phyloP scores from a whole-genome alignment of 805 yeast genomes.

The Yamadazyma phyllophila region DNA sequence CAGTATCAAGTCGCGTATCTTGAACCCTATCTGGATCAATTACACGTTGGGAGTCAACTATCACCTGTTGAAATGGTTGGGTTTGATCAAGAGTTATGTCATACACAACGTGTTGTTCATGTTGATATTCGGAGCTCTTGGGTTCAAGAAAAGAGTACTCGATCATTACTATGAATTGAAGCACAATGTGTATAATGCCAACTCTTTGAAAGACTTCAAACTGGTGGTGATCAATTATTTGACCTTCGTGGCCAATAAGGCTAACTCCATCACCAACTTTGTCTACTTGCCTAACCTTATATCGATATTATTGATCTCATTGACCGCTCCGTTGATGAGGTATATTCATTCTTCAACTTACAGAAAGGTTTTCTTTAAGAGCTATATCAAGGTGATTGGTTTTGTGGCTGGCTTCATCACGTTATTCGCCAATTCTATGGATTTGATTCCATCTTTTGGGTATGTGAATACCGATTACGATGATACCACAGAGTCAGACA shows the following conservation, averaged over 20 bases:
- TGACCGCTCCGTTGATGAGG: slow-evolving; percentile 31
- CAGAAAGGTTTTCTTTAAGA: slow-evolving; percentile 28
- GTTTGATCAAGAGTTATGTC: slow-evolving; percentile 25
- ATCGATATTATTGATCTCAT: slow-evolving; percentile 31
- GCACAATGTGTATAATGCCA: slow-evolving; percentile 12
- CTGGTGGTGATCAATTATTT: slow-evolving; percentile 18
- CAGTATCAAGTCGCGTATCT: slow-evolving; percentile 26
- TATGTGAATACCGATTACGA: slow-evolving; percentile 12
- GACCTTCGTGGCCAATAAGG: slow-evolving; percentile 20
- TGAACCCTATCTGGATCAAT: slow-evolving; percentile 44
- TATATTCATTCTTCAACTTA: slow-evolving; percentile 15
- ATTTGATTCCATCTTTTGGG: slow-evolving; percentile 20
- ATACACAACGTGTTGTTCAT: slow-evolving; percentile 24
- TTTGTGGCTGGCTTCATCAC: slow-evolving; percentile 31
- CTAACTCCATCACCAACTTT: slow-evolving; percentile 33
- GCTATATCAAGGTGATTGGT: slow-evolving; percentile 36
- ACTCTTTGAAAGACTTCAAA: slow-evolving; percentile 8
- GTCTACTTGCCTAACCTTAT: slow-evolving; percentile 36
- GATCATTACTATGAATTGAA: slow-evolving; percentile 24
- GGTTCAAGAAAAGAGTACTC: slow-evolving; percentile 21
- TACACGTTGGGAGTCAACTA: slow-evolving; percentile 27
- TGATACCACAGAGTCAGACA: slow-evolving; percentile 9
- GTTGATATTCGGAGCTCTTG: slow-evolving; percentile 17
- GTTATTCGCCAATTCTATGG: slow-evolving; percentile 22
- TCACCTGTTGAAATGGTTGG: slow-evolving; percentile 28